Conservation (phyloP, 805 yeast species). For the Pichia ethanolica region DNA sequence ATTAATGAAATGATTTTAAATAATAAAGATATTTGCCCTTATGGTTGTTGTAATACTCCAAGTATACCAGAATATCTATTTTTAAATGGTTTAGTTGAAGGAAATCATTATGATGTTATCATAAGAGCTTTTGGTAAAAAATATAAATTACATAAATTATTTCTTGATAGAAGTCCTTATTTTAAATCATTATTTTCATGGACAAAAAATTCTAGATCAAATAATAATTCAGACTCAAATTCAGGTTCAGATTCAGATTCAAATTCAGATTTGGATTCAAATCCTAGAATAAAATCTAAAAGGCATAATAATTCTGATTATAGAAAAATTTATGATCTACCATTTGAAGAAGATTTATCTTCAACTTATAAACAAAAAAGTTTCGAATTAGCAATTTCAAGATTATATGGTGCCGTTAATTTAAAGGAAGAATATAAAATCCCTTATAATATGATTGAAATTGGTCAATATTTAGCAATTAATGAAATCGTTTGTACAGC, state of each 20-base stretch:
- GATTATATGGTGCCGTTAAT: conserved; percentile 39
- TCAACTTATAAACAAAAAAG: conserved; percentile 25
- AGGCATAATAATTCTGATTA: neutral
- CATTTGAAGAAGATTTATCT: conserved; percentile 30
- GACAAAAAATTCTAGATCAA: conserved; percentile 21
- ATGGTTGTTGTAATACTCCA: conserved; percentile 8
- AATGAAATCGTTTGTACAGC: conserved; percentile 37
- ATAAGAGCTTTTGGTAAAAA: conserved; percentile 38
- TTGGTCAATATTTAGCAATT: conserved; percentile 43
- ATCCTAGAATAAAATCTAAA: neutral
- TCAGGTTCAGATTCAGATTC: neutral
- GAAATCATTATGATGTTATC: conserved; percentile 42
- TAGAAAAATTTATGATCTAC: conserved; percentile 21
- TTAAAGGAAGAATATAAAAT: conserved; percentile 26
- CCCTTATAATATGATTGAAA: conserved; percentile 39
- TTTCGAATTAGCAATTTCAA: conserved; percentile 40
- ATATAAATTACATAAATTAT: conserved; percentile 39
- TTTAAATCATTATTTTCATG: conserved; percentile 42
- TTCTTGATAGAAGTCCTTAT: conserved; percentile 40
- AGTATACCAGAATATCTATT: conserved; percentile 5
- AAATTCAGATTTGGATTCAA: neutral
- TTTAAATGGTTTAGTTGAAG: conserved; percentile 34
- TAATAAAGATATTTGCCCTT: conserved; percentile 1
- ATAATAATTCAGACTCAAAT: neutral
- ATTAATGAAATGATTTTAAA: neutral